Percentiles rank a stretch among this genome's conserved stretches.
These are phyloP conservation scores for Rhizopogon vinicolor DNA, from an alignment of 768 basidiomycete species.

Conservation along the genomic window DNA sequence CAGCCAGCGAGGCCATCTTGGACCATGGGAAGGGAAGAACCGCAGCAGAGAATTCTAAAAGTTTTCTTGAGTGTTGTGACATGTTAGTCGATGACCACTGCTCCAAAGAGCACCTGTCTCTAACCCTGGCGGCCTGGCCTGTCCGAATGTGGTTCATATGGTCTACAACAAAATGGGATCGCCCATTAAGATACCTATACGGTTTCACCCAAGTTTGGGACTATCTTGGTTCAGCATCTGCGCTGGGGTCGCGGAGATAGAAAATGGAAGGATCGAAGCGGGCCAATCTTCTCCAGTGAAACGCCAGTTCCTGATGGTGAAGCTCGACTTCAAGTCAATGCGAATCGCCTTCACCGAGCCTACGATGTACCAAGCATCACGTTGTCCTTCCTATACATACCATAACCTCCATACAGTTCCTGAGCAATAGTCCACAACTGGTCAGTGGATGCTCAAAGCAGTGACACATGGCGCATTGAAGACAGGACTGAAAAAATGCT, in stretches of 20 bases:
- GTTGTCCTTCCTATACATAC: neutral
- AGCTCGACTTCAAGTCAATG: neutral
- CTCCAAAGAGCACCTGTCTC: too few species aligned
- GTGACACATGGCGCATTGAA: neutral
- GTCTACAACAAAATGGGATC: neutral
- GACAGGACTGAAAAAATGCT: neutral
- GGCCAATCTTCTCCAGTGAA: neutral
- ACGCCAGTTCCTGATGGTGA: neutral
- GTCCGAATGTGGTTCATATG: neutral
- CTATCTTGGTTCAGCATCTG: neutral
- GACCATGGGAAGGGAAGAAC: neutral
- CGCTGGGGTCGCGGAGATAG: neutral
- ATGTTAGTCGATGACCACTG: neutral
- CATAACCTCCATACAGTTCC: neutral
- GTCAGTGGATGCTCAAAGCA: neutral
- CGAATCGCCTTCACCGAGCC: neutral
- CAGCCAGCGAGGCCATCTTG: neutral
- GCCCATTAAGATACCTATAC: neutral
- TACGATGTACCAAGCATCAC: neutral
- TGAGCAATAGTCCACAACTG: neutral
- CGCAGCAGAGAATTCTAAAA: neutral
- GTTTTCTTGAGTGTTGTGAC: neutral
- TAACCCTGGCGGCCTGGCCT: too few species aligned
- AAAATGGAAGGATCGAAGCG: neutral
- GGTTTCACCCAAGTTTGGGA: neutral